phyloP scores from a whole-genome alignment of 2,329 filamentous ascomycete species.

The Phialocephala subalpina region DNA sequence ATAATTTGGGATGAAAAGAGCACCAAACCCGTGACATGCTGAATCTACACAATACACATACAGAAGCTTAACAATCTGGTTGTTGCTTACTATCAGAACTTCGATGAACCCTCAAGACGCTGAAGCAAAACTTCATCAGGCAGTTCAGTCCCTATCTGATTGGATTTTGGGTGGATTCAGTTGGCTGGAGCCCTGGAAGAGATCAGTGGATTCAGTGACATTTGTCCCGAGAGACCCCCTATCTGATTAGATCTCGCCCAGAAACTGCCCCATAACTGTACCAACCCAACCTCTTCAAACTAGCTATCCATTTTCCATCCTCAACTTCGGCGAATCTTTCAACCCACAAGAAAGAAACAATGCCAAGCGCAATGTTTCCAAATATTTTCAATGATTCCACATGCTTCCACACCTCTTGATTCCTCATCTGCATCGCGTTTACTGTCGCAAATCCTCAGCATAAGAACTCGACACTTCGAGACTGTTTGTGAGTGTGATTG shows the following conservation, averaged over 20 bases:
- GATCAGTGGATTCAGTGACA: background rate
- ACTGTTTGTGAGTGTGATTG: background rate
- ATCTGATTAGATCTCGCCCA: background rate
- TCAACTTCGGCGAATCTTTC: background rate
- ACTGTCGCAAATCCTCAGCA: background rate
- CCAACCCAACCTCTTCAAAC: background rate
- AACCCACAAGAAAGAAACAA: background rate
- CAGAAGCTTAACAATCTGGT: background rate
- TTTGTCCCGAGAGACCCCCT: background rate
- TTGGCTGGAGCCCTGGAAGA: background rate
- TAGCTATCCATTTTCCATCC: background rate
- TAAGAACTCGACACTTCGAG: background rate
- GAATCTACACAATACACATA: background rate
- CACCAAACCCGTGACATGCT: too few species aligned
- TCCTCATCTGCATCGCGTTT: background rate
- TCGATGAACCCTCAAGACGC: too few species aligned
- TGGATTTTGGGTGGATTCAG: background rate
- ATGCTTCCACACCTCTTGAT: background rate
- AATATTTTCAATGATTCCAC: background rate
- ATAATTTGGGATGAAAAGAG: too few species aligned
- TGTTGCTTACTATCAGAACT: background rate
- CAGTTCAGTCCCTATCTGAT: background rate
- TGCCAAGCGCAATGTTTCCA: conserved; percentile 1
- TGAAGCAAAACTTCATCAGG: conserved; percentile 2
- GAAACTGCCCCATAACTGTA: too few species aligned